phyloP scores from a whole-genome alignment of 352 stramenopile genomes.

The Peronospora tabacina region DNA sequence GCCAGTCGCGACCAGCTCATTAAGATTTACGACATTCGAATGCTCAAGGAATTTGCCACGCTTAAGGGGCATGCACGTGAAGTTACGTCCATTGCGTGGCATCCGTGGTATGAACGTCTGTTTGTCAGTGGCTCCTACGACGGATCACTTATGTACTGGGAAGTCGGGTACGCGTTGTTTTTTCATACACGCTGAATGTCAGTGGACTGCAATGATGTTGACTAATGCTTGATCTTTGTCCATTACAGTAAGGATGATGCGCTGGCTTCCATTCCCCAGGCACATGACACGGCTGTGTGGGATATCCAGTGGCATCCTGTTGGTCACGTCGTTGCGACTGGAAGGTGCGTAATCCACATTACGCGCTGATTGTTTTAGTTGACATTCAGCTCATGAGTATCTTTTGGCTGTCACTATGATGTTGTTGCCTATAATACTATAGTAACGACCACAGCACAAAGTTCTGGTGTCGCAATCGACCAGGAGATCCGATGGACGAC shows the following conservation, averaged over 20 bases:
- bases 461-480: conserved; percentile 95
- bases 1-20: conserved; percentile 96
- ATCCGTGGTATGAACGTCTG: conserved; percentile 93
- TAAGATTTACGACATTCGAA: conserved; percentile 98
- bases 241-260: conserved; percentile 68
- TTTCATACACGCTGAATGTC: neutral
- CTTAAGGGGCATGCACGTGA: conserved; percentile 94
- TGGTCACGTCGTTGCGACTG: conserved; percentile 93
- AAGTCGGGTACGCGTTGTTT: conserved; percentile 73
- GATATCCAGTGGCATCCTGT: conserved; percentile 97
- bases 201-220: neutral
- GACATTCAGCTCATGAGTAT: conserved; percentile 3
- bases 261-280: conserved; percentile 80
- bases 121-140: conserved; percentile 96
- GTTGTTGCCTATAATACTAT: conserved; percentile 3
- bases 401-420: conserved; percentile 1
- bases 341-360: conserved; percentile 39
- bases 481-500: conserved; percentile 86
- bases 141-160: conserved; percentile 96
- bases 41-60: conserved; percentile 92
- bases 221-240: conserved; percentile 8
- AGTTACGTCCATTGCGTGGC: conserved; percentile 94
- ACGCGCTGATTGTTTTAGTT: neutral
- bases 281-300: conserved; percentile 96
- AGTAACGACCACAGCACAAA: conserved; percentile 96